Base-by-base conservation (phyloP, 2,329 filamentous ascomycete species). In the Coniella lustricola region DNA sequence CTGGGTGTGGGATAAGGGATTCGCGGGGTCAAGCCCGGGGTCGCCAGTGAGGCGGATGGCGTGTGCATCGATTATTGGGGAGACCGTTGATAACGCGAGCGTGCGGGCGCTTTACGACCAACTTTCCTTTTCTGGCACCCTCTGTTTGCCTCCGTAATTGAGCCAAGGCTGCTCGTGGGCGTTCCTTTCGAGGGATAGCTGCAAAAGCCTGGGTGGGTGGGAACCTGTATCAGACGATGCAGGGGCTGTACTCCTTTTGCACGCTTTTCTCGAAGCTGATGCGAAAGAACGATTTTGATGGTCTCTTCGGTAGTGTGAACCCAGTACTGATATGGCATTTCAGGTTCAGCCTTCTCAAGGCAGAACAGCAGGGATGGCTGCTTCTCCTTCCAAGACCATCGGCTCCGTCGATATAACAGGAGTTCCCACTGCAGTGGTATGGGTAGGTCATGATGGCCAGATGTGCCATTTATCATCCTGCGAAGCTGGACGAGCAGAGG, bases 151-250 rank as follows among this genome's bases (percentile, higher is more conserved):
- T 33, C 31, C n/a, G 21, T 34, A 31, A 38, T 9, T 8, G 43
- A 47, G 44, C 31, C 44, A 41, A 47, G 44, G 44, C 44, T 47
- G 44, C 44, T 47, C 37, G 44, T 22, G 14, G 17, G 14, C 33
- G 35, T n/a, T 33, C 10, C 33, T 12, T 17, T 10, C 5, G 3
- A 10, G 25, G 37, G 10, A n/a, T 20, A 18, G 13, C n/a, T 18
- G 20, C 37, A 47, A 41, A 47, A 47, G 44, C 44, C 44, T 47
- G 44, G 44, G 44, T 18, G 44, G 44, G 44, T 33, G 44, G 44
- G 44, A 47, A 34, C 31, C 37, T 35, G 20, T 35, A 36, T 47
- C 44, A 33, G n/a, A 34, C 32, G 37, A 41, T 29, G 32, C 18
- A n/a, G 33, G 44, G 44, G 36, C 16, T 47, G 17, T 22, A n/a